These are phyloP conservation scores for Fusarium dlaminii DNA, from an alignment of 2,329 filamentous ascomycete genomes.

Conservation along the genomic window DNA sequence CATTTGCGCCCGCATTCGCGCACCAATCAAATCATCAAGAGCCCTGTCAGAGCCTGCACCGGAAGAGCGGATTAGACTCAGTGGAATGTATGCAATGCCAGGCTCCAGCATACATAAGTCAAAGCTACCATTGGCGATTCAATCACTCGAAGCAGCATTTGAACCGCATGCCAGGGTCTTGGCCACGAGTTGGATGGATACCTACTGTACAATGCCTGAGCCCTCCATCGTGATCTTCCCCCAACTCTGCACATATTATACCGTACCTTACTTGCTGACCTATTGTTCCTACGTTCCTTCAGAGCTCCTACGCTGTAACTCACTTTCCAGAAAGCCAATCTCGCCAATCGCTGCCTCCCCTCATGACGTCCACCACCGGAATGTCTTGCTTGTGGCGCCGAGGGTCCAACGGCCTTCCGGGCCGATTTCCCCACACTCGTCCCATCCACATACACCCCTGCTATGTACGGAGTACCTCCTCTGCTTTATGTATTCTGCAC, in stretches of 20 bases:
- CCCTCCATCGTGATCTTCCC: background rate
- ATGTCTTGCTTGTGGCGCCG: slow-evolving; percentile 39
- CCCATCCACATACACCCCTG: slow-evolving; percentile 20
- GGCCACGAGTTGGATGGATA: background rate
- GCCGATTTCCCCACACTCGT: slow-evolving; percentile 43
- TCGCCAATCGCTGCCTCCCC: slow-evolving; percentile 10
- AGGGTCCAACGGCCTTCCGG: slow-evolving; percentile 34
- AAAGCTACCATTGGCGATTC: background rate
- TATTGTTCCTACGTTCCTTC: background rate
- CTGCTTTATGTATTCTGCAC: slow-evolving; percentile 3
- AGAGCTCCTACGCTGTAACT: background rate
- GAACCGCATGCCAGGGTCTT: background rate
- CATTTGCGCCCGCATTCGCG: slow-evolving; percentile 22
- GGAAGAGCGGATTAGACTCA: slow-evolving; percentile 22
- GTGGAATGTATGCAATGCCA: background rate
- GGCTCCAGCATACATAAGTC: slow-evolving; percentile 22
- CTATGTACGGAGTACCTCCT: background rate
- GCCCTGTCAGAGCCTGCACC: slow-evolving; percentile 18
- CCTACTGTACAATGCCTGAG: background rate
- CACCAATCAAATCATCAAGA: slow-evolving; percentile 22
- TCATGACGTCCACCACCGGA: slow-evolving; percentile 37
- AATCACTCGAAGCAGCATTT: background rate
- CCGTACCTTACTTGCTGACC: slow-evolving; percentile 1
- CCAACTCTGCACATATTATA: background rate
- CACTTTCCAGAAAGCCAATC: background rate